Base-by-base conservation (phyloP, 805 yeast species). In the Hanseniaspora clermontiae region DNA sequence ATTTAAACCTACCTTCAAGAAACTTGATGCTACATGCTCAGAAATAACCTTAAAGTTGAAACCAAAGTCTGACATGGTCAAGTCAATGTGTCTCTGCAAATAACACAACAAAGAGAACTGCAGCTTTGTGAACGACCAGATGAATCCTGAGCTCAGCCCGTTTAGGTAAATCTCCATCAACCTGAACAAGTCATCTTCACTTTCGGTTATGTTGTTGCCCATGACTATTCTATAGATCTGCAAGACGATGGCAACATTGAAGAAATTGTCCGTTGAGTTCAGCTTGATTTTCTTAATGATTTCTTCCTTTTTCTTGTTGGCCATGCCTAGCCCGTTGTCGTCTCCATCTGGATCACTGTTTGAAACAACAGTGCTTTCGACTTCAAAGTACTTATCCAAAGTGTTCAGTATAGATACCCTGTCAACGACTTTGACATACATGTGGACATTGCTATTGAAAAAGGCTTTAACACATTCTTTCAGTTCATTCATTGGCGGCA, bases 91-190 rank as follows among this genome's bases (percentile, higher is more conserved):
- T 49, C 57, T 58, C 49, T 57, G 59, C 27, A 66, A 52, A 46
- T 56, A 59, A 29, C 64, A 48, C 17, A 67, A 57, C 15, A 68
- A 24, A 2, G 66, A 50, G 42, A 62, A 62, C 54, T 68, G 71
- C 1, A 65, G 60, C 24, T 66, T 61, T 43, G 68, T 69, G 15
- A 54, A 48, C 3, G 57, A 54, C 57, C 52, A 54, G 6, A 54
- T 54, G 14, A 31, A 47, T 11, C 52, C 57, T 14, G 50, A 43
- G 31, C 51, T 29, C 14, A 53, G 3, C 19, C 57, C 57, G 39
- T 53, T 53, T 14, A 53, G 38, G 32, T 39, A 20, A 20, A 53
- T 45, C 19, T 53, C 57, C 51, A 53, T 45, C 19, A n/a, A 9
- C 32, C 57, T 37, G 40, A 53, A 53, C 24, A 53, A 12, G 19